phyloP scores from a whole-genome alignment of 176 grass and related monocot genomes.

The Thinopyrum elongatum region DNA sequence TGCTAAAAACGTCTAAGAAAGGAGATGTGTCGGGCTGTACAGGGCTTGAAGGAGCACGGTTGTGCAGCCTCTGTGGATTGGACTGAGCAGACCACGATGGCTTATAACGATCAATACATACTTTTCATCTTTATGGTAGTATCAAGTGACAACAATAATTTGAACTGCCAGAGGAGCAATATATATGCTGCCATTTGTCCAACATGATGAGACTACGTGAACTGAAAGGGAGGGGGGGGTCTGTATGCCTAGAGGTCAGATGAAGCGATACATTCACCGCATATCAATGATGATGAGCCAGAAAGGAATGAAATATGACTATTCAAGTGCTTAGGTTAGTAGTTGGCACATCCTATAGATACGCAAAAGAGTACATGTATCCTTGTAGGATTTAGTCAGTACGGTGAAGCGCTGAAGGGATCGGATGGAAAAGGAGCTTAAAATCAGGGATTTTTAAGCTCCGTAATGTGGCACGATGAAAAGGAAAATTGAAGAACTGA shows the following conservation, averaged over 20 bases:
- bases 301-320: background rate
- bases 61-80: background rate
- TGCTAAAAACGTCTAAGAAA: background rate
- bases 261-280: background rate
- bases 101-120: background rate
- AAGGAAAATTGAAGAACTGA: background rate
- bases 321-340: too few species aligned
- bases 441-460: too few species aligned
- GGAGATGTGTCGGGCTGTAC: background rate
- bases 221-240: background rate
- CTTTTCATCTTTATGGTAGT: background rate
- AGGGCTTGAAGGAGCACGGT: background rate
- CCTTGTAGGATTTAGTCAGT: too few species aligned
- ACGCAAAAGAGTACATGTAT: too few species aligned
- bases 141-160: background rate
- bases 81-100: background rate
- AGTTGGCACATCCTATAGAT: too few species aligned
- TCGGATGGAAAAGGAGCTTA: too few species aligned
- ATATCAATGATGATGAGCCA: background rate
- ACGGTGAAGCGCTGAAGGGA: too few species aligned
- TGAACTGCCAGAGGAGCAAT: background rate
- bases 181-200: background rate
- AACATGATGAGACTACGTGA: background rate
- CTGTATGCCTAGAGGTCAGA: background rate
- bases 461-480: background rate